Evolutionary conservation across 345 rosid species (phyloP), one percentile per base, ranked within the genome.

Genomic region (Eucalyptus regnans): DNA sequence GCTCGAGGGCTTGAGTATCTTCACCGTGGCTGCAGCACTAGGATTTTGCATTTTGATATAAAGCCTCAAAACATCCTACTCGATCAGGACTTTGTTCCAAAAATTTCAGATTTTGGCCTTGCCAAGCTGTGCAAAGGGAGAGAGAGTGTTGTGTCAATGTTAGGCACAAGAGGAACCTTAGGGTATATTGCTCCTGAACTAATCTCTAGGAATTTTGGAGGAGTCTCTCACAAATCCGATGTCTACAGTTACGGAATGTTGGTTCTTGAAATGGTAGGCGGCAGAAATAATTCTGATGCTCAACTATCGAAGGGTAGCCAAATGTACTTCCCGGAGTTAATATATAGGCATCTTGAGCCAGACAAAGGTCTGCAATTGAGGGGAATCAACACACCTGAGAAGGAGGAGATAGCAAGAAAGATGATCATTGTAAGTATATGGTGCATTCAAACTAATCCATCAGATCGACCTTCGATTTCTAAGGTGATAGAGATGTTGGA

Each of bases 1-100:
- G 94, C 94, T 43, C 91, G 91, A 89, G 96, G 96, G 84, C 76
- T 94, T n/a, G 94, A 93, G 89, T 94, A 94, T 56, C 90, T 94
- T 18, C 96, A 95, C 62, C 31, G 87, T 46, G 95, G 96, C 9
- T 95, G 96, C 90, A 93, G 87, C 87, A 91, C 92, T 20, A 92
- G 92, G 89, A 95, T 94, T 31, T 87, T 94, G 44, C 95, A 95
- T 80, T 91, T 94, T 46, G 93, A 94, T 62, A 93, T 92, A 10
- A 93, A 95, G 37, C 94, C 95, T 25, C 92, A 94, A 2, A 95
- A 93, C 31, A 90, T 94, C 50, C 88, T 95, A 12, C 89, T 93
- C 6, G 90, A 95, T 80, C 87, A 90, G 0, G 83, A 90, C 17
- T 90, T 94, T 31, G 48, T 54, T 29, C 94, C 95, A 1, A 94